phyloP scores from a whole-genome alignment of 768 basidiomycete genomes.

The Rhizopogon roseolus region DNA sequence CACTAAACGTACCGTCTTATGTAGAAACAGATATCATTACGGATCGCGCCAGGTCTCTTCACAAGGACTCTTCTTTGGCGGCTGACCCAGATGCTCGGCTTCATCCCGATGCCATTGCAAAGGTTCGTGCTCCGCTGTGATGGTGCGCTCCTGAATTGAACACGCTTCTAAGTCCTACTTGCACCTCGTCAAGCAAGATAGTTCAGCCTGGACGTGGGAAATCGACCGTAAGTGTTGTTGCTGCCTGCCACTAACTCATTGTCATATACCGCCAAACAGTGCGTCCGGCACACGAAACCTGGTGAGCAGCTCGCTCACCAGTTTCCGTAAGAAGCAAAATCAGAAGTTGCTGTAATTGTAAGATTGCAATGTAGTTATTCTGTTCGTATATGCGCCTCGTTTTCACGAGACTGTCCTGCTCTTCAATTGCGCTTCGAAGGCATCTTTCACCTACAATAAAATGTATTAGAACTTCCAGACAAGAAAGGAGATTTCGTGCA shows the following conservation, averaged over 20 bases:
- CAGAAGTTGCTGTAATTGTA: background rate
- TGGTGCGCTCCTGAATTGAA: background rate
- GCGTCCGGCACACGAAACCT: slow-evolving; percentile 51
- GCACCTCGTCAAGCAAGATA: slow-evolving; percentile 62
- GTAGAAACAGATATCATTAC: slow-evolving; percentile 13
- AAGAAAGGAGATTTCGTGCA: slow-evolving; percentile 1
- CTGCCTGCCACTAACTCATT: background rate
- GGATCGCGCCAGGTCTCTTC: slow-evolving; percentile 25
- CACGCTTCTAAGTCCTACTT: slow-evolving; percentile 50
- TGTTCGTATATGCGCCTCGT: background rate
- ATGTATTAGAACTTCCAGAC: background rate
- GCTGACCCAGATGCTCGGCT: slow-evolving; percentile 45
- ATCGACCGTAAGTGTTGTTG: slow-evolving; percentile 54
- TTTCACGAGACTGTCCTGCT: background rate
- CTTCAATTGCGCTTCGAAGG: slow-evolving; percentile 43
- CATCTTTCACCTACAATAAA: slow-evolving; percentile 36
- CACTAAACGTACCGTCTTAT: background rate
- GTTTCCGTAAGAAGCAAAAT: background rate
- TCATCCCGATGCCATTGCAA: slow-evolving; percentile 64
- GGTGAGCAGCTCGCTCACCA: slow-evolving; percentile 24
- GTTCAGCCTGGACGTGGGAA: slow-evolving; percentile 76
- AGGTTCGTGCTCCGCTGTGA: slow-evolving; percentile 23
- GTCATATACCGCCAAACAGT: slow-evolving; percentile 21
- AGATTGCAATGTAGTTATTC: background rate
- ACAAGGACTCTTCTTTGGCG: slow-evolving; percentile 34